Evolutionary conservation across 441 rosid species (phyloP).

Genomic region (Aleurites moluccanus): DNA sequence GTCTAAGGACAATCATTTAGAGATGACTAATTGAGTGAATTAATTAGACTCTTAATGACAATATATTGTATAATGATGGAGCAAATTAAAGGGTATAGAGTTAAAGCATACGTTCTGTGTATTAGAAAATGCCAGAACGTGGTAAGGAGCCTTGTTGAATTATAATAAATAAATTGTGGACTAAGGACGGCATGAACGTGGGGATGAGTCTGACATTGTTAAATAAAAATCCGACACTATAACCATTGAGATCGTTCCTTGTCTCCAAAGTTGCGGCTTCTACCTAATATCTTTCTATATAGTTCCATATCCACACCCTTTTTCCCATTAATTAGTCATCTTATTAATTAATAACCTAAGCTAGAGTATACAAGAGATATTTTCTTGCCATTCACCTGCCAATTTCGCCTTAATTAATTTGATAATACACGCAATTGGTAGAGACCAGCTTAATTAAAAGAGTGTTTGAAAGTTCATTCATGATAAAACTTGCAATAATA

Average conservation of each 20-base stretch:
- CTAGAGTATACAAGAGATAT: too few species aligned
- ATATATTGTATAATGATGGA: slow-evolving; percentile 9
- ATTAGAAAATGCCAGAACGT: slow-evolving; percentile 42
- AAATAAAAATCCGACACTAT: slow-evolving; percentile 40
- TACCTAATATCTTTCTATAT: slow-evolving; percentile 6
- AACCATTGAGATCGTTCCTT: slow-evolving; percentile 52
- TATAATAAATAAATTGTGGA: slow-evolving; percentile 15
- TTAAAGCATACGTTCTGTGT: slow-evolving; percentile 13
- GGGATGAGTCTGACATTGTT: slow-evolving; percentile 34
- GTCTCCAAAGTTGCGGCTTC: slow-evolving; percentile 35
- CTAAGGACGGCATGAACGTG: slow-evolving; percentile 50
- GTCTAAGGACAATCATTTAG: slow-evolving; percentile 34
- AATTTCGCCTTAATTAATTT: too few species aligned
- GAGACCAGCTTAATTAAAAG: too few species aligned
- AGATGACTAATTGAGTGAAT: slow-evolving; percentile 22
- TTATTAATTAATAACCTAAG: too few species aligned
- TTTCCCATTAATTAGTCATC: too few species aligned
- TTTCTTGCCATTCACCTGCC: too few species aligned
- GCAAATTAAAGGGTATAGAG: background rate
- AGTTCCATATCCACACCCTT: too few species aligned
- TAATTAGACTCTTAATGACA: slow-evolving; percentile 15
- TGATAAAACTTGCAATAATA: too few species aligned
- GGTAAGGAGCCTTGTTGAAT: slow-evolving; percentile 19
- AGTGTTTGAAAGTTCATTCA: too few species aligned
- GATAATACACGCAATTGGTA: too few species aligned